phyloP scores from a whole-genome alignment of 2,329 filamentous ascomycete species.

The Tolypocladium endophyticum region DNA sequence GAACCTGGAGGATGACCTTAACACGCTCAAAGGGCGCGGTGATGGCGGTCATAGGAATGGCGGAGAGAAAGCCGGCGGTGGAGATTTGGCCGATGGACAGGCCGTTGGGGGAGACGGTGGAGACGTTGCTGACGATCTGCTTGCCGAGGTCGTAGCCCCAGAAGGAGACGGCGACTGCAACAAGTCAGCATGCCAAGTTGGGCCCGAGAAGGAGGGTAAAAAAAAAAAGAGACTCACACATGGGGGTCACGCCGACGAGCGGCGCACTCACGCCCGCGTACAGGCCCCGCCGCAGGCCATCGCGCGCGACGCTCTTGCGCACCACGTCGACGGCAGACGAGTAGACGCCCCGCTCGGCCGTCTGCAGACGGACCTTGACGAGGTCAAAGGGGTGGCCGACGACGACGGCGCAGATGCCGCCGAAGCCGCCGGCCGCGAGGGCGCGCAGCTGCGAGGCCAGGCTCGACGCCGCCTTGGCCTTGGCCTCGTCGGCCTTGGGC shows the following conservation, averaged over 20 bases:
- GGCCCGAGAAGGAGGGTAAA: not conserved
- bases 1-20: conserved; percentile 96
- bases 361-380: conserved; percentile 95
- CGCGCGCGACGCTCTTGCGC: conserved; percentile 73
- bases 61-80: conserved; percentile 91
- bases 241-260: conserved; percentile 89
- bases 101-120: conserved; percentile 55
- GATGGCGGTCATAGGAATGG: conserved; percentile 93
- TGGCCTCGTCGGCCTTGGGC: conserved; percentile 28
- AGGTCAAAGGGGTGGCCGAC: conserved; percentile 96
- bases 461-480: conserved; percentile 24
- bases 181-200: not conserved
- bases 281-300: conserved; percentile 69
- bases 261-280: conserved; percentile 97
- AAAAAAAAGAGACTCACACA: conserved; percentile 61
- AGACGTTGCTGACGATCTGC: conserved; percentile 62
- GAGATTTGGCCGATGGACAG: conserved; percentile 82
- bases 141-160: conserved; percentile 97
- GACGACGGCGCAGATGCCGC: conserved; percentile 85
- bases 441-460: conserved; percentile 56
- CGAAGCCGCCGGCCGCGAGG: conserved; percentile 80
- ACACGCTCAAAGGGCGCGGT: conserved; percentile 99
- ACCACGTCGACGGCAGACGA: conserved; percentile 85
- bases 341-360: conserved; percentile 88
- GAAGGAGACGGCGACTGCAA: conserved; percentile 55